Conservation (phyloP, 1,284 basidiomycete genomes). For the Ganoderma lucidum region DNA sequence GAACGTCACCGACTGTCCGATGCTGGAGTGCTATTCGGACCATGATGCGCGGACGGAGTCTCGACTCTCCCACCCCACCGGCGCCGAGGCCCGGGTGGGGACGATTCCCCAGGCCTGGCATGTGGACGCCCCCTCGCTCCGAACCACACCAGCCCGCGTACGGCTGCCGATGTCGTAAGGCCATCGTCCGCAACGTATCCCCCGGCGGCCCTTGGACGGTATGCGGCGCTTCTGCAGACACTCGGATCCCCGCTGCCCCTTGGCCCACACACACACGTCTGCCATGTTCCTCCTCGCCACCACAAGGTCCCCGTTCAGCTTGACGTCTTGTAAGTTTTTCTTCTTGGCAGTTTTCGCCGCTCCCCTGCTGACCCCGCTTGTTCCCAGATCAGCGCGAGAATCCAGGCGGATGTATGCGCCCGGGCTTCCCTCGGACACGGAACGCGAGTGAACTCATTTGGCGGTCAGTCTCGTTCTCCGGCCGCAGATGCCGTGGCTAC, state of each 20-base stretch:
- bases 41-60: neutral
- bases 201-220: neutral
- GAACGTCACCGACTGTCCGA: neutral
- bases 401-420: neutral
- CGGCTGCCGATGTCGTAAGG: conserved; percentile 5
- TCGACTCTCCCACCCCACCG: conserved; percentile 9
- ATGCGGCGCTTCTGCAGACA: neutral
- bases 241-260: conserved; percentile 7
- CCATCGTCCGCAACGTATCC: neutral
- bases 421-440: neutral
- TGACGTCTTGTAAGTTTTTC: neutral
- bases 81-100: neutral
- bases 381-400: conserved; percentile 11
- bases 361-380: conserved; percentile 7
- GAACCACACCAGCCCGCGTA: neutral
- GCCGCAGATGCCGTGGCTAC: neutral
- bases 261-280: conserved; percentile 14
- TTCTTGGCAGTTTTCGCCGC: neutral
- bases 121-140: conserved; percentile 8
- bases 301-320: neutral
- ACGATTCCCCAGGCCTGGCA: neutral
- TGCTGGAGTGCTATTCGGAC: neutral
- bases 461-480: neutral
- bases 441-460: neutral
- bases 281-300: neutral